Base-by-base conservation (phyloP, 2,329 filamentous ascomycete species). In the Calonectria honghensis region DNA sequence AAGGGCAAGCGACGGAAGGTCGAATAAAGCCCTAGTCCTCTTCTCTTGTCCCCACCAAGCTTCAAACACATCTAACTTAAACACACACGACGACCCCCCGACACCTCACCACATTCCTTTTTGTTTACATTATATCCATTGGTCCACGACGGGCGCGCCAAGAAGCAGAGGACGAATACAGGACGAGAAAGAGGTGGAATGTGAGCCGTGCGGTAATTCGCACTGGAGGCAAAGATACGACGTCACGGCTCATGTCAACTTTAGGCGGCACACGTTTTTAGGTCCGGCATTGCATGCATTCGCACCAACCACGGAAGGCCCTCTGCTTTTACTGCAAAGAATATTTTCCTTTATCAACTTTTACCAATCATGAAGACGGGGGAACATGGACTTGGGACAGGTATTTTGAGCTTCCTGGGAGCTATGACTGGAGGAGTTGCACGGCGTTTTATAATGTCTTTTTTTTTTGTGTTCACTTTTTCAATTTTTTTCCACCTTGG, bases 1-100 rank as follows among this genome's bases (percentile, higher is more conserved):
- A 96, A 96, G 85, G 96, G 96, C 77, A 98, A 98, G 90, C 92
- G 96, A 87, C 93, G 96, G 87, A 97, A 95, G 88, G 85, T 89
- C 64, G 88, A 90, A 77, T 88, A 80, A 82, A 71, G 37, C 35
- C 51, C n/a, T 32, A 45, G 50, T 29, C 48, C 29, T 63, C 48
- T 54, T 39, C 48, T 70, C 50, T 68, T 50, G 64, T 67, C 61
- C 52, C 76, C 65, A 72, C 61, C 50, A 73, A 69, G 39, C 52
- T 61, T 52, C 45, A 68, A 69, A 67, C 65, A 63, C 69, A 59
- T 64, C 27, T 68, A 50, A 63, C 57, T 37, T 41, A 29, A 68
- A 68, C 61, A 61, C 68, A 71, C 67, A 63, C 71, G 69, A 81
- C 77, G 73, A 81, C 76, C 76, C 63, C 74, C 79, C 51, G 57